Base-by-base conservation (phyloP, 108 stramenopile genomes). In the Fragilaria crotonensis region DNA sequence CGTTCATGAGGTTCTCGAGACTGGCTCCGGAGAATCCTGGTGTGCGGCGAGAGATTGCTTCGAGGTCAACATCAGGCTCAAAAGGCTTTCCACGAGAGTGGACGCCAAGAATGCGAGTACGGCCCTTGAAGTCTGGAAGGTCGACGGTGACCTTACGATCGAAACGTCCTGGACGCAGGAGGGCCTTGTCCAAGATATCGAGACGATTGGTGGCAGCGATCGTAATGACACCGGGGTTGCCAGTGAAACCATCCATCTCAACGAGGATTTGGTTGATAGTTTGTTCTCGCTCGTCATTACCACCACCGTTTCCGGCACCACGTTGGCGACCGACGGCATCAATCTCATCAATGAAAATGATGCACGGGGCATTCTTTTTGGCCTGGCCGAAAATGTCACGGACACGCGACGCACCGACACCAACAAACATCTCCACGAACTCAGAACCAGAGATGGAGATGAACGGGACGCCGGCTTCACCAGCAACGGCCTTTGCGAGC, bases 81-180 rank as follows among this genome's bases (percentile, higher is more conserved):
- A 96, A 87, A 64, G 84, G 83, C 95, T 96, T 98, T 60, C 96
- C 95, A 25, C 94, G 74, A 21, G 85, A 83, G 67, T 99, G 99
- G 51, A 99, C 98, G 52, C 76, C 65, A 67, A 99, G 53, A 57
- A 99, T 96, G 44, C 89, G 87, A 45, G 87, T 80, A 19, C 99
- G 81, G 9, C 96, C 97, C 31, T 93, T 87, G 64, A 98, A 96
- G 50, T 86, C 83, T 19, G 99, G 99, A 72, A 97, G 96, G 21
- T 97, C 97, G 54, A 99, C 75, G 75, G 98, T 97, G 56, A 99
- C 96, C 88, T 99, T 99, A 25, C 99, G 79, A 77, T 99, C 99
- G 55, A 99, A 71, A 28, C 97, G 78, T 41, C 95, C 95, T 5
- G 95, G 95, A 29, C 99, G 94, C 62, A 99, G 64, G 41, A 99